These are phyloP conservation scores for Xylaria sp. DNA, from an alignment of 2,329 filamentous ascomycete species.

Conservation along the genomic window DNA sequence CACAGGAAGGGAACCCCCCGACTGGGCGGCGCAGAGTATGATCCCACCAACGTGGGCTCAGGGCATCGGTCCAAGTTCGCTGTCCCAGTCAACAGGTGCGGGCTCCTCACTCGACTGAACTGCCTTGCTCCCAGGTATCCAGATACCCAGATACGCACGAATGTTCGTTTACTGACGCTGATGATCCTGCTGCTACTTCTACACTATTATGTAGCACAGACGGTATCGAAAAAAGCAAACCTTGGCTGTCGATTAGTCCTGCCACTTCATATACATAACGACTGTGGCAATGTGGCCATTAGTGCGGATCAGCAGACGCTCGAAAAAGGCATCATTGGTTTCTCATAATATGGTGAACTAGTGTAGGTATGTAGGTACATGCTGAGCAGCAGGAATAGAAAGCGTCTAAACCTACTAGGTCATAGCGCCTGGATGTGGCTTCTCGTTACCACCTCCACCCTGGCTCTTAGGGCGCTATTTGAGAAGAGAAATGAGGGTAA, in stretches of 20 bases:
- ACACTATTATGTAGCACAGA: background rate
- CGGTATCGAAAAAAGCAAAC: constrained; percentile 5
- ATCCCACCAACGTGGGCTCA: constrained; percentile 36
- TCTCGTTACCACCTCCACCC: background rate
- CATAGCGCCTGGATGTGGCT: background rate
- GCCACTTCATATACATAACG: background rate
- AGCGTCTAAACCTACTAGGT: background rate
- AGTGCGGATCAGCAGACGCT: constrained; percentile 13
- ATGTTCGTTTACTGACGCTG: background rate
- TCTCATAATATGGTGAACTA: background rate
- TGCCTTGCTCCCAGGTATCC: background rate
- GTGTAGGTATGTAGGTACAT: background rate
- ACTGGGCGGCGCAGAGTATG: constrained; percentile 32
- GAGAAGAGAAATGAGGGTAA: constrained; percentile 22
- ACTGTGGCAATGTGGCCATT: constrained; percentile 14
- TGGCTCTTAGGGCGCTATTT: background rate
- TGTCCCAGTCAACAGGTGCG: constrained; percentile 10
- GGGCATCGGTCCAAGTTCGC: constrained; percentile 15
- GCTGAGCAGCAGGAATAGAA: background rate
- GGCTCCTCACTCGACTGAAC: background rate
- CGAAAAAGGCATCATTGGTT: constrained; percentile 14
- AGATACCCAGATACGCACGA: background rate
- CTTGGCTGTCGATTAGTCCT: background rate
- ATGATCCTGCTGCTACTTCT: too few relatives aligned
- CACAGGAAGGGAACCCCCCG: constrained; percentile 32